Conservation (phyloP, 2,329 filamentous ascomycete species). For the Epichloe baconii region DNA sequence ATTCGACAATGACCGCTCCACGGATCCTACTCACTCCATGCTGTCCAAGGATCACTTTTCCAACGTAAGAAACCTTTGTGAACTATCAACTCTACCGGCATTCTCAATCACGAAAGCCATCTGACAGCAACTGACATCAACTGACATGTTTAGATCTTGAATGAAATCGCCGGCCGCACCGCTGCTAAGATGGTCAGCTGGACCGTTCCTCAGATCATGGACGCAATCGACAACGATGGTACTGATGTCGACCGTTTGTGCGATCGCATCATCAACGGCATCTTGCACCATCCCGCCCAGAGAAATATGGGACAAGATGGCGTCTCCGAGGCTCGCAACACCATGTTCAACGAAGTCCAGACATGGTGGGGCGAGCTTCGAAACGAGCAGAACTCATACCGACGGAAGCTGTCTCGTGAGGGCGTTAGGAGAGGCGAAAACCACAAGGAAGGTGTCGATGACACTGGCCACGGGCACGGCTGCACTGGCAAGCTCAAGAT, state of each 20-base stretch:
- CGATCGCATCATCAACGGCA: conserved; percentile 64
- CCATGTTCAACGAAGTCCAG: conserved; percentile 70
- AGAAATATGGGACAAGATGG: conserved; percentile 57
- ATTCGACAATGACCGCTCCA: conserved; percentile 63
- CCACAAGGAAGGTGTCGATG: conserved; percentile 73
- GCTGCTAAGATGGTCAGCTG: conserved; percentile 69
- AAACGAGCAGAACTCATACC: conserved; percentile 51
- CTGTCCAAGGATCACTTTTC: conserved; percentile 92
- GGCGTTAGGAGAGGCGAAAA: conserved; percentile 70
- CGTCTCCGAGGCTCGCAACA: conserved; percentile 53
- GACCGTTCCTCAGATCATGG: conserved; percentile 80
- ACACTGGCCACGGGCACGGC: conserved; percentile 75
- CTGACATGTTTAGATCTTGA: conserved; percentile 46
- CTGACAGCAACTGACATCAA: neutral
- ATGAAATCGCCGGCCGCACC: conserved; percentile 75
- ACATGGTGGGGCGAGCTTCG: conserved; percentile 68
- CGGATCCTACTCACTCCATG: conserved; percentile 90
- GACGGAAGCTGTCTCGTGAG: conserved; percentile 60
- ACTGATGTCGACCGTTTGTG: conserved; percentile 57
- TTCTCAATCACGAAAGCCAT: too few relatives aligned
- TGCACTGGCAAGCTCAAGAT: conserved; percentile 68
- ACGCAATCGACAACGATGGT: conserved; percentile 69
- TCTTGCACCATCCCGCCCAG: conserved; percentile 81
- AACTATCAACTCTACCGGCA: neutral
- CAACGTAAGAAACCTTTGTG: conserved; percentile 39